phyloP scores from a whole-genome alignment of 2,329 filamentous ascomycete species.

The Fusarium zealandicum region DNA sequence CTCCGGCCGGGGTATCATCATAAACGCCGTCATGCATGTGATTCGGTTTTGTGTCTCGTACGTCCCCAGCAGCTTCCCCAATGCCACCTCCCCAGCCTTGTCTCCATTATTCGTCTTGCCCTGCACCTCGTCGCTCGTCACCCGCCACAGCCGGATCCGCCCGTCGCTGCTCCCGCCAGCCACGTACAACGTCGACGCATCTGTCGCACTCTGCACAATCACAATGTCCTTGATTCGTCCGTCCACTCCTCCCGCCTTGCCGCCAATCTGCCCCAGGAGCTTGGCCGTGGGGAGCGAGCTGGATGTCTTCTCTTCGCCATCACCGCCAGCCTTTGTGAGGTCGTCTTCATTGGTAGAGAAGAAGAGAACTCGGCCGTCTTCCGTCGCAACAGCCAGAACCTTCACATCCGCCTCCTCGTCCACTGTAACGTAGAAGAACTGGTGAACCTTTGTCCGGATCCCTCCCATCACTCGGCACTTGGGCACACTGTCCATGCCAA shows the following conservation, averaged over 20 bases:
- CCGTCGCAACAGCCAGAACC: constrained; percentile 80
- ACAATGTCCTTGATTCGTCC: constrained; percentile 90
- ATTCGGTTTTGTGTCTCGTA: constrained; percentile 90
- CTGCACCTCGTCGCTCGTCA: constrained; percentile 56
- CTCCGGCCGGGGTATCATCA: constrained; percentile 76
- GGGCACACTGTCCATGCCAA: constrained; percentile 86
- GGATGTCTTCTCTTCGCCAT: constrained; percentile 32
- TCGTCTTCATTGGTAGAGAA: constrained; percentile 71
- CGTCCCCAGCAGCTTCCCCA: constrained; percentile 74
- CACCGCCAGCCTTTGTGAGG: constrained; percentile 49
- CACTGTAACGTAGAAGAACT: constrained; percentile 73
- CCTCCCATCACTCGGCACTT: constrained; percentile 75
- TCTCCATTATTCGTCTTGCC: constrained; percentile 41
- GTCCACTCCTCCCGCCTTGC: constrained; percentile 69
- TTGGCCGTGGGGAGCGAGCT: constrained; percentile 63
- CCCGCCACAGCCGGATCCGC: constrained; percentile 77
- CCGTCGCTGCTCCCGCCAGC: constrained; percentile 87
- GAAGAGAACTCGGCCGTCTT: constrained; percentile 87
- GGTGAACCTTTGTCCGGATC: constrained; percentile 80
- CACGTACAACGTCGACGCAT: constrained; percentile 59
- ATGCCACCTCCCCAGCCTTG: constrained; percentile 39
- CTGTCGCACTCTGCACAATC: constrained; percentile 58
- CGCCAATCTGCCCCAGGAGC: constrained; percentile 79
- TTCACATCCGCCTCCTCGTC: constrained; percentile 51
- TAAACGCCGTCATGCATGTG: constrained; percentile 85